A percentile compares a stretch with the other conserved stretches of the same genome.
phyloP scores from a whole-genome alignment of 2,329 filamentous ascomycete species.

The Ascosphaera apis region DNA sequence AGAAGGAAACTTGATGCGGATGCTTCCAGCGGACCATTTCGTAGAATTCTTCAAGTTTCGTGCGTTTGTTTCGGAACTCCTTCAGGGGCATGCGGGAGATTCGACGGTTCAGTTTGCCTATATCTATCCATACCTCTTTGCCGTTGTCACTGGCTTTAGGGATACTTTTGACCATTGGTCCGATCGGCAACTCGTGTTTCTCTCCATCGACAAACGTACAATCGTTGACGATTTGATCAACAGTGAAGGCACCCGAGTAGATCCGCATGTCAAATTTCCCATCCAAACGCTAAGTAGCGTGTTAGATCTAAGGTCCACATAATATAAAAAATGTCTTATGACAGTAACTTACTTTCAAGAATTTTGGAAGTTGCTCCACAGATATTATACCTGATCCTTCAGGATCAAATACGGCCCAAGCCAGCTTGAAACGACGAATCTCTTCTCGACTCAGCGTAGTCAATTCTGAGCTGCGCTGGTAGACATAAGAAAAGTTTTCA shows the following conservation, averaged over 20 bases:
- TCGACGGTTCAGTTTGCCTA: constrained; percentile 51
- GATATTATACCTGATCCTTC: constrained; percentile 76
- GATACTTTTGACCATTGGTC: constrained; percentile 24
- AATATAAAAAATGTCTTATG: constrained; percentile 3
- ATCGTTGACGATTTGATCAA: constrained; percentile 68
- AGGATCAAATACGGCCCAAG: constrained; percentile 89
- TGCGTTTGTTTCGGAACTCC: constrained; percentile 51
- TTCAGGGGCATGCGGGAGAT: constrained; percentile 49
- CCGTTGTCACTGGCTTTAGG: neutral
- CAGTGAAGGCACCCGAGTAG: constrained; percentile 74
- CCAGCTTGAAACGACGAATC: constrained; percentile 89
- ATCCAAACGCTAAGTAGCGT: neutral
- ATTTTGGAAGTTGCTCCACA: constrained; percentile 67
- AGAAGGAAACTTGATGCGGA: constrained; percentile 85
- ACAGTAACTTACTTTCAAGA: constrained; percentile 43
- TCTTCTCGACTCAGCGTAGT: constrained; percentile 80
- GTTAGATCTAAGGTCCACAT: neutral
- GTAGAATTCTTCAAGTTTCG: constrained; percentile 81
- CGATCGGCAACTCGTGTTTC: constrained; percentile 19
- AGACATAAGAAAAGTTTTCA: constrained; percentile 98
- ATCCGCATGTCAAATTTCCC: constrained; percentile 95
- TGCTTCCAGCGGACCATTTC: constrained; percentile 89
- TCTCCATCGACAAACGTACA: constrained; percentile 37
- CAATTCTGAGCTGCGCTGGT: constrained; percentile 84
- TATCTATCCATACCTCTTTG: constrained; percentile 21